These are phyloP conservation scores for Skeletonema potamos DNA, from an alignment of 108 stramenopile genomes.

Conservation along the genomic window DNA sequence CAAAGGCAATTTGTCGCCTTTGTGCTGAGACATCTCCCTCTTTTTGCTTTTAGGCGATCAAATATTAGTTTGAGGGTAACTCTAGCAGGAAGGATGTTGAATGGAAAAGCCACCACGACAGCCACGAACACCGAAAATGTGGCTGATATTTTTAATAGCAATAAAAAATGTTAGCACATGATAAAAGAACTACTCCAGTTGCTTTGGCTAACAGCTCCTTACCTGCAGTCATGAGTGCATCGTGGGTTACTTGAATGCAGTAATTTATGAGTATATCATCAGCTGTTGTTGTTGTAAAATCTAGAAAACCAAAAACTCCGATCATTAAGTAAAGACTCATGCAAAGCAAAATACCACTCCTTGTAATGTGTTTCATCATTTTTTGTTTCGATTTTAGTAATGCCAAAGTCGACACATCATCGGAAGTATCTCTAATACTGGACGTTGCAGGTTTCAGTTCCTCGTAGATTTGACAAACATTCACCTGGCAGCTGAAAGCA, in stretches of 20 bases:
- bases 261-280: constrained; percentile 74
- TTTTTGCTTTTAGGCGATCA: constrained; percentile 20
- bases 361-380: constrained; percentile 21
- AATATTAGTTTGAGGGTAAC: constrained; percentile 64
- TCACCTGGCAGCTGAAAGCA: constrained; percentile 86
- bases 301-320: constrained; percentile 60
- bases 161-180: neutral
- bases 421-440: neutral
- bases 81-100: constrained; percentile 80
- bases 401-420: neutral
- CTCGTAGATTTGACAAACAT: constrained; percentile 74
- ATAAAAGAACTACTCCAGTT: neutral
- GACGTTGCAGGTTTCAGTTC: constrained; percentile 42
- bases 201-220: neutral
- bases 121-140: constrained; percentile 75
- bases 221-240: constrained; percentile 54
- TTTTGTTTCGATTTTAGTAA: constrained; percentile 3
- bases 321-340: constrained; percentile 50
- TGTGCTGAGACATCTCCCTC: constrained; percentile 10
- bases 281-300: constrained; percentile 53
- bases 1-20: neutral
- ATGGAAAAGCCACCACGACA: constrained; percentile 78
- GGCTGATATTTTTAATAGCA: constrained; percentile 4
- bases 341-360: constrained; percentile 32
- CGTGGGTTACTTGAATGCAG: constrained; percentile 34